Evolutionary conservation across 2,329 filamentous ascomycete genomes (phyloP).

Genomic region (Talaromyces sp.): DNA sequence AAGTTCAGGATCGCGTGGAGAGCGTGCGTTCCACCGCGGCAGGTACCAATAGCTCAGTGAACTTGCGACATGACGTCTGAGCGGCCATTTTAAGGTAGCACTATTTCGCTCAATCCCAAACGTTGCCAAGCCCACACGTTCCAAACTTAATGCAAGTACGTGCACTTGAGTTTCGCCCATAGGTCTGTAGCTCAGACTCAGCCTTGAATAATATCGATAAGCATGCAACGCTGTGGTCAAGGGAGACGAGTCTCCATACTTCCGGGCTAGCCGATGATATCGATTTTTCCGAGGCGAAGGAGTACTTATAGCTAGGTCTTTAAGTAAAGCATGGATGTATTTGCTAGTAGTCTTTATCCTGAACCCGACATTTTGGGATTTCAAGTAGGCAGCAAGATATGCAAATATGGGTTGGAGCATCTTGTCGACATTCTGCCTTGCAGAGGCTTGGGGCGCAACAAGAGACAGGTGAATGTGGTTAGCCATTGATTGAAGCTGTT

Average conservation of each 20-base stretch:
- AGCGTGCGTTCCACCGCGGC: constrained; percentile 1
- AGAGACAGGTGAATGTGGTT: constrained; percentile 11
- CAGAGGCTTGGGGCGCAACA: constrained; percentile 13
- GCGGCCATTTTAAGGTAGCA: not conserved
- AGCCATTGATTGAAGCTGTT: not conserved
- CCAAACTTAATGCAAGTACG: not conserved
- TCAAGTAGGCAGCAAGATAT: constrained; percentile 6
- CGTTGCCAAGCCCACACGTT: not conserved
- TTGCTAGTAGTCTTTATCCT: not conserved
- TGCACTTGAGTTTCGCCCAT: constrained; percentile 4
- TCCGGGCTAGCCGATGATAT: not conserved
- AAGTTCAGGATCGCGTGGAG: constrained; percentile 5
- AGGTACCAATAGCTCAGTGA: constrained; percentile 4
- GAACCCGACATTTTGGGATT: constrained; percentile 2
- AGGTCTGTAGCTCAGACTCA: not conserved
- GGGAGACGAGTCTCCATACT: not conserved
- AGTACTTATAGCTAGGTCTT: not conserved
- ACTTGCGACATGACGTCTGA: not conserved
- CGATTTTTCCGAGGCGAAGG: not conserved
- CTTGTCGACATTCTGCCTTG: constrained; percentile 16
- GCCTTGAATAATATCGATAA: not conserved
- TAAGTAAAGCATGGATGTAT: not conserved
- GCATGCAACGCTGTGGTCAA: not conserved
- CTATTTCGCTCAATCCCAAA: not conserved
- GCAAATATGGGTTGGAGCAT: constrained; percentile 6